Evolutionary conservation across 345 rosid genomes (phyloP).

Genomic region (Linum tenue): DNA sequence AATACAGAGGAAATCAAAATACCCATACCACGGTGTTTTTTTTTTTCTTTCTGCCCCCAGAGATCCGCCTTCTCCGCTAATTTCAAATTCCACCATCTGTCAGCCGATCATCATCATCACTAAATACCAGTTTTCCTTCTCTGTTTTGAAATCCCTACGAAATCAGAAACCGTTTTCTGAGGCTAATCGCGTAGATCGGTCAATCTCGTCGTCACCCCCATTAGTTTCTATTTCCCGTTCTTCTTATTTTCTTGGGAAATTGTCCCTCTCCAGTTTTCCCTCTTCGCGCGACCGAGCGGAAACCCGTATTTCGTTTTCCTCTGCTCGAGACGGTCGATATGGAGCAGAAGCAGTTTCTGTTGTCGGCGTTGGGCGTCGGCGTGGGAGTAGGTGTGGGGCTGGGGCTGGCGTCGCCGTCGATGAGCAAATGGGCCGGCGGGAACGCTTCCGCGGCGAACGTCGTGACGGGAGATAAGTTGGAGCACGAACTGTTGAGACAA

Average conservation of each 20-base stretch:
- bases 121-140: background rate
- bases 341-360: conserved; percentile 47
- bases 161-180: background rate
- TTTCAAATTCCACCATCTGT: conserved; percentile 1
- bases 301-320: background rate
- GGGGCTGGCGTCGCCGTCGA: conserved; percentile 44
- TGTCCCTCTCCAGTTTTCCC: background rate
- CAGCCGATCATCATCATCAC: background rate
- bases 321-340: conserved; percentile 8
- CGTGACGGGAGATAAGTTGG: conserved; percentile 33
- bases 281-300: background rate
- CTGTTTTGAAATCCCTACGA: background rate
- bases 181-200: no score
- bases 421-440: conserved; percentile 41
- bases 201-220: no score
- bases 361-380: conserved; percentile 57
- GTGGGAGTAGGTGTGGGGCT: conserved; percentile 55
- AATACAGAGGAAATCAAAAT: background rate
- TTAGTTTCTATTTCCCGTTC: no score
- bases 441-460: conserved; percentile 11
- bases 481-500: conserved; percentile 44
- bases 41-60: background rate
- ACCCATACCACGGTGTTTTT: no score
- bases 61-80: background rate
- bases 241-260: background rate